phyloP scores from a whole-genome alignment of 441 rosid genomes.

The Brassica balearica region DNA sequence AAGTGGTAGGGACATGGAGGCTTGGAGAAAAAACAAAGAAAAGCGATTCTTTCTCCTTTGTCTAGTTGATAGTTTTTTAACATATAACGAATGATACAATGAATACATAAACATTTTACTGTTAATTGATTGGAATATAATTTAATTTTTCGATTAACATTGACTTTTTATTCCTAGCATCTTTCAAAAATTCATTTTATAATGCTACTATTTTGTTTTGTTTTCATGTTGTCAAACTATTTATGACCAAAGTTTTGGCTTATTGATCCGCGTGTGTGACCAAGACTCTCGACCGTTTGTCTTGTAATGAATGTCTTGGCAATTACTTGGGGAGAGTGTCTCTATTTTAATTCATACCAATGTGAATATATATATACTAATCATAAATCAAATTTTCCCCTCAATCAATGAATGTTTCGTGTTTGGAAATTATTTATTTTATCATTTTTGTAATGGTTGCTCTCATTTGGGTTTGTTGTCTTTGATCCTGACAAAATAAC shows the following conservation, averaged over 20 bases:
- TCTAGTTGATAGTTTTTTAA: constrained; percentile 5
- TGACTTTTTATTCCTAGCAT: constrained; percentile 31
- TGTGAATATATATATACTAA: background rate
- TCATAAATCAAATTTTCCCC: background rate
- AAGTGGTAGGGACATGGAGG: constrained; percentile 44
- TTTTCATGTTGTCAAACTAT: constrained; percentile 25
- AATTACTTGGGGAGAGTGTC: constrained; percentile 38
- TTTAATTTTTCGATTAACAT: constrained; percentile 14
- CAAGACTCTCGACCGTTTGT: constrained; percentile 40
- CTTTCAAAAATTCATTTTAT: constrained; percentile 12
- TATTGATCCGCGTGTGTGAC: constrained; percentile 37
- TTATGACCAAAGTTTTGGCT: constrained; percentile 39
- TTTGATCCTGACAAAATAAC: constrained; percentile 38
- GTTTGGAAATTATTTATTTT: constrained; percentile 14
- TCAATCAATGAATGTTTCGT: constrained; percentile 6
- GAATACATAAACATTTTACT: constrained; percentile 6
- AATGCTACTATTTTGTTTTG: background rate
- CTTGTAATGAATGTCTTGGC: constrained; percentile 44
- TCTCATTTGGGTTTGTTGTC: constrained; percentile 35
- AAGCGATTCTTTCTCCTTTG: constrained; percentile 17
- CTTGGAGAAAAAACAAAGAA: constrained; percentile 8
- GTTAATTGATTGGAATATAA: constrained; percentile 29
- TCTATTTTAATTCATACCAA: background rate
- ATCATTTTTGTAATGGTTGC: background rate
- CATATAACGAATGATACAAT: background rate